Evolutionary conservation across 495 filamentous ascomycete species (phyloP), one percentile per base, ranked within the genome.

Genomic region (Aspergillus wentii): DNA sequence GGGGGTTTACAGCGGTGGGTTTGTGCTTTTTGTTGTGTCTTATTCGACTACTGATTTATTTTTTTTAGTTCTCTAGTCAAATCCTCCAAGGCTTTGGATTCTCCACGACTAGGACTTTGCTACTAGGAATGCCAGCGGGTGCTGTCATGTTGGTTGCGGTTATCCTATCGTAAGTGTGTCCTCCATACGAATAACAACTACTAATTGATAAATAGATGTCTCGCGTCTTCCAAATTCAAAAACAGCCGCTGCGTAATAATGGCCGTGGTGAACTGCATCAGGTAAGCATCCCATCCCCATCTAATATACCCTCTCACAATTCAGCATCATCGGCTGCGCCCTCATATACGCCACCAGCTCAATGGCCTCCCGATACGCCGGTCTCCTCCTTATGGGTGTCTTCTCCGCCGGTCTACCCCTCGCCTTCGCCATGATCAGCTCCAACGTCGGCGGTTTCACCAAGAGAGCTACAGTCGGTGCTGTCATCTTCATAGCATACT

Each of bases 1-100:
- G 64, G 2, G 62, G 57, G 10, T 48, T 66, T 8, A 53, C 46
- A 17, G 59, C 56, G n/a, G n/a, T n/a, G n/a, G n/a, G n/a, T n/a
- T n/a, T n/a, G n/a, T n/a, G n/a, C n/a, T n/a, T n/a, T n/a, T n/a
- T n/a, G n/a, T n/a, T n/a, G n/a, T n/a, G n/a, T n/a, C n/a, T n/a
- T n/a, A n/a, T n/a, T n/a, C n/a, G n/a, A n/a, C n/a, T n/a, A n/a
- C 36, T 19, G 6, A 20, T 7, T 22, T 39, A 17, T 18, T 17
- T 10, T 15, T 1, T 9, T 3, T 15, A 56, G 57, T 68, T 68
- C 44, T 57, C 53, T 13, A 53, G 51, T 19, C 47, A 65, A 16
- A 56, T 69, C 10, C 39, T 68, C 13, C 38, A 51, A 13, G 54
- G 51, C 0, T 63, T 69, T 17, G 64, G 66, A 0, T 69, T 44